Evolutionary conservation across 176 grass and related monocot species (phyloP).

Genomic region (Canna indica): DNA sequence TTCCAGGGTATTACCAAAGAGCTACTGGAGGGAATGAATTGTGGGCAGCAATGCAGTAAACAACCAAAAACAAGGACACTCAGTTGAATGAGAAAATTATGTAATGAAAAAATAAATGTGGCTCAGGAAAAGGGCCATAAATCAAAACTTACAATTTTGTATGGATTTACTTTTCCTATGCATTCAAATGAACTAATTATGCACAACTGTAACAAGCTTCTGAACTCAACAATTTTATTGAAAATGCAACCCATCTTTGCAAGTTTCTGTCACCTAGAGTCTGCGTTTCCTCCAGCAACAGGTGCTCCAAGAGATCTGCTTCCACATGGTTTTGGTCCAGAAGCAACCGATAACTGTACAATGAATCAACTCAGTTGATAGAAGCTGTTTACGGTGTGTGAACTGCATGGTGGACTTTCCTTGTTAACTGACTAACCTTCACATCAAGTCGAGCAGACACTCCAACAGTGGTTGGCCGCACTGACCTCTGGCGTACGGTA

Average conservation of each 20-base stretch:
- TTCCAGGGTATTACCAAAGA: too few species aligned
- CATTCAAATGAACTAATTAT: not conserved
- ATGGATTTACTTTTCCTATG: not conserved
- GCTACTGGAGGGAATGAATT: too few species aligned
- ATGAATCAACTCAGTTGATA: constrained; percentile 2
- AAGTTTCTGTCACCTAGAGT: not conserved
- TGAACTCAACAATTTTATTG: not conserved
- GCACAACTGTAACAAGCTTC: not conserved
- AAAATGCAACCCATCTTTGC: not conserved
- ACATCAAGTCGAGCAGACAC: constrained; percentile 67
- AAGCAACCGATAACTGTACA: constrained; percentile 8
- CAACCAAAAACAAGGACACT: too few species aligned
- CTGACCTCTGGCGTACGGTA: constrained; percentile 58
- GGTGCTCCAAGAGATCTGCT: not conserved
- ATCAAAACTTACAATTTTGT: not conserved
- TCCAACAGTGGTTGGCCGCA: constrained; percentile 57
- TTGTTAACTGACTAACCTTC: constrained; percentile 25
- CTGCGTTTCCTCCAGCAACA: not conserved
- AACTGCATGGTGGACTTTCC: constrained; percentile 32
- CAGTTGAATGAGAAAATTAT: not conserved
- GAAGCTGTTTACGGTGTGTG: not conserved
- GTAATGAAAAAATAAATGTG: not conserved
- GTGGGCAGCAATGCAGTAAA: too few species aligned
- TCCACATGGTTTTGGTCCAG: not conserved
- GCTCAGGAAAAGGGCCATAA: not conserved